Base-by-base conservation (phyloP, 2,329 filamentous ascomycete species). In the Dactylellina cionopaga region DNA sequence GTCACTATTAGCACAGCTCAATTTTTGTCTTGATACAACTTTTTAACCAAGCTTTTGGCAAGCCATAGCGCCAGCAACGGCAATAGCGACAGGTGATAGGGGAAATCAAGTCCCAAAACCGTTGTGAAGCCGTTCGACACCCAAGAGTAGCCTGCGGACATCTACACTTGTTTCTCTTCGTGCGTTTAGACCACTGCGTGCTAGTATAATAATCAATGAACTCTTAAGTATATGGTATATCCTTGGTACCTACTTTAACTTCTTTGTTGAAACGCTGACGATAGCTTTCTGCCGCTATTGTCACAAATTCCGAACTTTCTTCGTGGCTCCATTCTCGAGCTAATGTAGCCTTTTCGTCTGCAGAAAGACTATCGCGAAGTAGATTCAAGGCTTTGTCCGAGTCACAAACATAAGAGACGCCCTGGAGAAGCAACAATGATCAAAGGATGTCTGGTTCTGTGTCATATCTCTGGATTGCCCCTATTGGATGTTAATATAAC, bases 361-460 rank as follows among this genome's bases (percentile, higher is more conserved):
- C 31, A n/a, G 49, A 31, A 2, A 54, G 31, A 22, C 49, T 10
- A 27, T 35, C 15, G 10, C 25, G 29, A 11, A 54, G 19, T 3
- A 35, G 7, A 13, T 54, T 31, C 25, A 54, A 24, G 2, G 2
- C 9, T 19, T 37, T 37, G 7, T 54, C 10, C 5, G 49, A 54
- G 15, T 54, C 49, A n/a, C 31, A 54, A 10, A 19, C 49, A 39
- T 31, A 54, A 11, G 49, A 37, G 10, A 54, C n/a, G 25, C 49
- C 39, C n/a, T 54, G 49, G 25, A 37, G 49, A 3, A 54, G 9
- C 4, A 54, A 11, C 7, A 54, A n/a, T 3, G 29, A 37, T 31
- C 49, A 54, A 11, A 54, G 49, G 25, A 54, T 54, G 39, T 54
- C 49, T 2, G 49, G 49, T 24, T 54, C 49, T 11, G 49, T 54